Evolutionary conservation across 129 eudicot species (phyloP).

Genomic region (Glebionis coronaria): DNA sequence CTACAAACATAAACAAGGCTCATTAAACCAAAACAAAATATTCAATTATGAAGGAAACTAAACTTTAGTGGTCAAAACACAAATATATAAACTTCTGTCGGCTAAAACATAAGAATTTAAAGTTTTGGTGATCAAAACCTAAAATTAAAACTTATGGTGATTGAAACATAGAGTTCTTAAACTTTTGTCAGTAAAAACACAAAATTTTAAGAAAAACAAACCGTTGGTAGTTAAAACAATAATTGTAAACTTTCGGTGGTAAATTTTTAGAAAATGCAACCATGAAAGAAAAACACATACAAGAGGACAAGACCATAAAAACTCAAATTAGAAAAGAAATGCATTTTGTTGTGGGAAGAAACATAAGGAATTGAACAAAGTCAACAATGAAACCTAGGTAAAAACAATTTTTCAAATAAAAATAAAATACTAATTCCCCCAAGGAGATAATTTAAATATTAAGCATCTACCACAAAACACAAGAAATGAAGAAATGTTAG

Average conservation of each 20-base stretch:
- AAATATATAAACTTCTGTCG: neutral
- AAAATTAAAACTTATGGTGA: neutral
- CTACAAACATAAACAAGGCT: constrained; percentile 34
- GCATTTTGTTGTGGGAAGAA: constrained; percentile 23
- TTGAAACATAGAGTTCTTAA: neutral
- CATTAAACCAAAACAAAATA: neutral
- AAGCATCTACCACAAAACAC: constrained; percentile 11
- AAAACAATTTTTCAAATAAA: constrained; percentile 26
- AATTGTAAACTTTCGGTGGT: neutral
- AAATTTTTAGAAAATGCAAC: neutral
- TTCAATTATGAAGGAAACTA: neutral
- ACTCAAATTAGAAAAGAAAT: constrained; percentile 16
- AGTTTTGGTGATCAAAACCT: constrained; percentile 4
- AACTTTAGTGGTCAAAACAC: neutral
- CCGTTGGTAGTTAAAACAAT: neutral
- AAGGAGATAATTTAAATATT: constrained; percentile 16
- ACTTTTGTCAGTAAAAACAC: neutral
- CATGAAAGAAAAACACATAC: constrained; percentile 2
- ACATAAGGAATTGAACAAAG: constrained; percentile 20
- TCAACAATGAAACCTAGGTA: constrained; percentile 35
- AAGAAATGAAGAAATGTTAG: too few relatives aligned
- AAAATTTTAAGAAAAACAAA: neutral
- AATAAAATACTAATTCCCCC: constrained; percentile 3
- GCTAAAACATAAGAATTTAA: neutral
- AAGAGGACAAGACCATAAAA: constrained; percentile 7